Evolutionary conservation across 345 rosid species (phyloP).

Genomic region (Populus euphratica): DNA sequence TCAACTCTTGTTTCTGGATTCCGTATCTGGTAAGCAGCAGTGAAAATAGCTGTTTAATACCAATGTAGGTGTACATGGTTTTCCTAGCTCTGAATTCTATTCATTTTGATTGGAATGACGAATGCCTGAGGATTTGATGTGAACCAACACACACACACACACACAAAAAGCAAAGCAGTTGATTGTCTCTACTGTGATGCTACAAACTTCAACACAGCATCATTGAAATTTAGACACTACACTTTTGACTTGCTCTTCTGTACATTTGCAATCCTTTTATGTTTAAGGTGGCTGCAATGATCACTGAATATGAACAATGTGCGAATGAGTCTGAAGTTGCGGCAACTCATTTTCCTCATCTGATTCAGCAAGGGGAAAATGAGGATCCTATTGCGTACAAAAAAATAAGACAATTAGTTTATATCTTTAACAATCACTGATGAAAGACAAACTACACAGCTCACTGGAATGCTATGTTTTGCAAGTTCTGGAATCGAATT

Average conservation of each 20-base stretch:
- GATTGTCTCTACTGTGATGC: not conserved
- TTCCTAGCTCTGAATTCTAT: not conserved
- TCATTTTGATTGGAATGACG: not conserved
- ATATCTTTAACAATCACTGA: not conserved
- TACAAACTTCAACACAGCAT: not conserved
- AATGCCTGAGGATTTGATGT: not conserved
- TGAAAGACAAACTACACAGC: not conserved
- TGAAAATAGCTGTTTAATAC: not conserved
- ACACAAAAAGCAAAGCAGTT: not conserved
- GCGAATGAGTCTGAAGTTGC: constrained; percentile 22
- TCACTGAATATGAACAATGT: constrained; percentile 22
- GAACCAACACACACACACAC: not conserved
- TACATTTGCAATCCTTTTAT: not conserved
- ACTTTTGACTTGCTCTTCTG: constrained; percentile 5
- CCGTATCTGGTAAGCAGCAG: not conserved
- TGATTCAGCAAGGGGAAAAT: constrained; percentile 5
- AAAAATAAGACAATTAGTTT: not conserved
- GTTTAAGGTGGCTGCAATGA: not conserved
- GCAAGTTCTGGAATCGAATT: not conserved
- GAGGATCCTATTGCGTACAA: constrained; percentile 26
- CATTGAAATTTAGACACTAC: not conserved
- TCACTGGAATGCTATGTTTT: not conserved
- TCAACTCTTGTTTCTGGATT: not conserved
- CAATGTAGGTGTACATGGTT: not conserved
- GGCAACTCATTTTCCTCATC: constrained; percentile 55